Evolutionary conservation across 2,329 filamentous ascomycete species (phyloP), one percentile per base, ranked within the genome.

Genomic region (Beauveria varroae): DNA sequence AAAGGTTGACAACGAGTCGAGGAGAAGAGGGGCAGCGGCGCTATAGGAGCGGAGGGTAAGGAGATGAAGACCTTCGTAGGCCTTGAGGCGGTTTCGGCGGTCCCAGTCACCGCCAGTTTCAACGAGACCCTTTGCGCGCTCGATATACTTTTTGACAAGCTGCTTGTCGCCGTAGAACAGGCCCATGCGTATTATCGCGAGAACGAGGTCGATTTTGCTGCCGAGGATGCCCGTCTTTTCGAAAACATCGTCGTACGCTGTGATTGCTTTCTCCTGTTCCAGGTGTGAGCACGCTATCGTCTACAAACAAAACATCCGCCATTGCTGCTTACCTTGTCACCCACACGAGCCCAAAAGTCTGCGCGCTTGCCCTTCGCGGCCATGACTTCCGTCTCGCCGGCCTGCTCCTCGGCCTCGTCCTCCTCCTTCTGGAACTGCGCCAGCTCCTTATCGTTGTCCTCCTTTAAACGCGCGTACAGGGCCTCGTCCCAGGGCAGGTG

Each of bases 61-160:
- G 62, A 96, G 85, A 73, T 98, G 89, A 61, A 99, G 83, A 64
- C 95, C 95, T 73, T 96, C 92, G 82, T 99, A 99, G 67, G 95
- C 95, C 87, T 99, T 99, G 71, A 99, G 86, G 64, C 95, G 89
- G 81, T 99, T 99, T 74, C 95, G 89, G 66, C 95, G 90, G 75
- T 99, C 95, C 95, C 95, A 99, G 76, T 99, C 95, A 74, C 95
- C 95, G 67, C 95, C 95, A 66, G 89, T 89, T 73, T 99, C 95
- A 40, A 99, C 93, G 56, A 99, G 82, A 3, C 89, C 84, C 78
- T 90, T 91, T 68, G 93, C 93, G 49, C 93, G 88, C 70, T 96
- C 92, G 52, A 98, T 85, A 63, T 91, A 90, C 83, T 96, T 96
- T 85, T 96, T 96, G 54, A 96, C 93, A 60, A 95, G 85, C 46